Evolutionary conservation across 228 moss, liverwort and hornwort species (phyloP).

Genomic region (Sphagnum magellanicum): DNA sequence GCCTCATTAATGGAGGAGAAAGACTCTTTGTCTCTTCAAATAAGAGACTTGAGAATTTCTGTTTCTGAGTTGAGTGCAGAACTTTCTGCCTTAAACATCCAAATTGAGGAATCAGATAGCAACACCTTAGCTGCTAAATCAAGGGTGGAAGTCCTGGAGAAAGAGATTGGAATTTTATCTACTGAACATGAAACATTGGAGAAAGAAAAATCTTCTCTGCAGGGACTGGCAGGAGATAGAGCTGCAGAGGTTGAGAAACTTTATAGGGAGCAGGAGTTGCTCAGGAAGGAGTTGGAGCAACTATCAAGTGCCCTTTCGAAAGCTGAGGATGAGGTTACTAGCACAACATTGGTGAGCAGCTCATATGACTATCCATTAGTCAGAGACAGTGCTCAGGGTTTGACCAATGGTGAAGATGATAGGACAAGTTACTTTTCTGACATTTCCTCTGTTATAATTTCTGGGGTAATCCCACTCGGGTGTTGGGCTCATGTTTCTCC

Average conservation of each 20-base stretch:
- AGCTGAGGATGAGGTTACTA: slow-evolving; percentile 2
- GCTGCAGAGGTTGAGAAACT: slow-evolving; percentile 1
- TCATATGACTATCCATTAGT: too few species aligned
- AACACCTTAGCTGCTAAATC: neutral
- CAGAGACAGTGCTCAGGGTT: too few species aligned
- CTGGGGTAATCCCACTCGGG: too few species aligned
- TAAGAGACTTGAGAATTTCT: too few species aligned
- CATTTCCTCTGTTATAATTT: too few species aligned
- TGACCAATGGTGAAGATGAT: too few species aligned
- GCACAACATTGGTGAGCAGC: neutral
- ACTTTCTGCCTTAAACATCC: too few species aligned
- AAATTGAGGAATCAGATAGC: too few species aligned
- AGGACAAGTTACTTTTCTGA: too few species aligned
- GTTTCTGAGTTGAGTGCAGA: too few species aligned
- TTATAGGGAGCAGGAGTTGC: neutral
- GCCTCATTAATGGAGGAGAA: neutral
- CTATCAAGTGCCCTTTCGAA: slow-evolving; percentile 6
- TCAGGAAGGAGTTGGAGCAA: slow-evolving; percentile 4
- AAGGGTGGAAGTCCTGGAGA: slow-evolving; percentile 14
- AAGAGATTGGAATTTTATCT: slow-evolving; percentile 16
- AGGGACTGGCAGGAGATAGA: neutral
- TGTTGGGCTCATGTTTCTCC: too few species aligned
- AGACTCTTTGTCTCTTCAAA: too few species aligned
- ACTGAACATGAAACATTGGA: neutral
- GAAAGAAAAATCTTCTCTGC: neutral